A percentile compares a stretch with the other conserved stretches of the same genome.
Evolutionary conservation across 1,284 basidiomycete species (phyloP).

Genomic region (Wallemia hederae): DNA sequence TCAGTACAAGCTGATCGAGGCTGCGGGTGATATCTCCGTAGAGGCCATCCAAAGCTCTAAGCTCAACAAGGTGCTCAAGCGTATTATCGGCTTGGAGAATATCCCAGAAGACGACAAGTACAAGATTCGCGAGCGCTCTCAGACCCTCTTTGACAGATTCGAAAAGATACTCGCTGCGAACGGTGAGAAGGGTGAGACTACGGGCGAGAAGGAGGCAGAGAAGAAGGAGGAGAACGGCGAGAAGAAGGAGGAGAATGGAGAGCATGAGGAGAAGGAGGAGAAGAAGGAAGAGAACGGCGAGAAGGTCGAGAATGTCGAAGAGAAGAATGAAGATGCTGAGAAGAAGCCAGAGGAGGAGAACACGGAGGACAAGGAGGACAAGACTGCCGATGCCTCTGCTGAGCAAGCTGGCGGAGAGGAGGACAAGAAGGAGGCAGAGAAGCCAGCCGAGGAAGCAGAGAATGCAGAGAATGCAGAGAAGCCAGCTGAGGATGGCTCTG

Average conservation of each 20-base stretch:
- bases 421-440: background rate
- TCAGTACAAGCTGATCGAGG: background rate
- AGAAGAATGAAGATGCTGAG: background rate
- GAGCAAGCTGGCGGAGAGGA: background rate
- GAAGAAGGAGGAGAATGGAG: background rate
- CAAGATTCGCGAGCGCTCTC: slow-evolving; percentile 45
- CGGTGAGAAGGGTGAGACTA: background rate
- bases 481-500: background rate
- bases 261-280: background rate
- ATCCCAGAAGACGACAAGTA: slow-evolving; percentile 62
- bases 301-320: background rate
- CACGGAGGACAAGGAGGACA: background rate
- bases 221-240: background rate
- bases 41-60: slow-evolving; percentile 40
- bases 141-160: slow-evolving; percentile 2
- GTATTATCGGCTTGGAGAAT: slow-evolving; percentile 39
- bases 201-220: background rate
- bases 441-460: background rate
- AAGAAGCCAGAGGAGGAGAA: background rate
- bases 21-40: background rate
- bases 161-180: background rate
- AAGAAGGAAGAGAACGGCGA: background rate
- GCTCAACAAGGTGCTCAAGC: slow-evolving; percentile 94
- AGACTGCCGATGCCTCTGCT: background rate
- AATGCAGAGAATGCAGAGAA: background rate